Evolutionary conservation across 1,284 basidiomycete genomes (phyloP), one percentile per base, ranked within the genome.

Genomic region (Marasmius fiardii): DNA sequence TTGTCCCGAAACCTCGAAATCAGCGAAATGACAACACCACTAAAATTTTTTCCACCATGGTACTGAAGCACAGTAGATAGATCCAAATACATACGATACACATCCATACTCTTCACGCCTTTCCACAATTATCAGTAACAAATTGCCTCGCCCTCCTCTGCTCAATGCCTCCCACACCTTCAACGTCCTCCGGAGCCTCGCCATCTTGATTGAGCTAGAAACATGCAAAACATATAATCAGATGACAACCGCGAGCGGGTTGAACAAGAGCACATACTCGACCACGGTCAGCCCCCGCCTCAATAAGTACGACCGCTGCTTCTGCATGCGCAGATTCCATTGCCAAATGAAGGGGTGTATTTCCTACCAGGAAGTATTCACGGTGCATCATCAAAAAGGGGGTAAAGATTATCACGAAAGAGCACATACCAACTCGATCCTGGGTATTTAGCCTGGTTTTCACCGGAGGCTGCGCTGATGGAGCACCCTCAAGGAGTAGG

Each of bases 321-420:
- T 93, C 88, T 24, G 92, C 95, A 66, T 97, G 92, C 7, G 87
- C 95, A 55, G 90, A 94, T 67, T 98, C 95, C 84, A 98, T 88
- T 5, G 95, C 94, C 43, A 98, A 83, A 76, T 98, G 95, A n/a
- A 98, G 76, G 1, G 95, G 93, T 0, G 95, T 96, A 67, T 97
- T 95, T 47, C 94, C 94, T 90, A 10, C 28, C n/a, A n/a, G n/a
- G n/a, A n/a, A n/a, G 28, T 31, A 67, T 51, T 39, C 48, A 43
- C 50, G 44, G 44, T 45, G 39, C 43, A 52, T 39, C 53, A 58
- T 53, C 54, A 54, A 58, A 54, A 51, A 28, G 48, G 52, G 59
- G 56, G 53, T 58, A 51, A 54, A 54, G 28, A 53, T 41, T 50
- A 20, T 45, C 23, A 44, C 45, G 57, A 24, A 45, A 53, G 56